A percentile compares a stretch with the other conserved stretches of the same genome.
Evolutionary conservation across 1,284 basidiomycete species (phyloP).

Genomic region (Athelia sp.): DNA sequence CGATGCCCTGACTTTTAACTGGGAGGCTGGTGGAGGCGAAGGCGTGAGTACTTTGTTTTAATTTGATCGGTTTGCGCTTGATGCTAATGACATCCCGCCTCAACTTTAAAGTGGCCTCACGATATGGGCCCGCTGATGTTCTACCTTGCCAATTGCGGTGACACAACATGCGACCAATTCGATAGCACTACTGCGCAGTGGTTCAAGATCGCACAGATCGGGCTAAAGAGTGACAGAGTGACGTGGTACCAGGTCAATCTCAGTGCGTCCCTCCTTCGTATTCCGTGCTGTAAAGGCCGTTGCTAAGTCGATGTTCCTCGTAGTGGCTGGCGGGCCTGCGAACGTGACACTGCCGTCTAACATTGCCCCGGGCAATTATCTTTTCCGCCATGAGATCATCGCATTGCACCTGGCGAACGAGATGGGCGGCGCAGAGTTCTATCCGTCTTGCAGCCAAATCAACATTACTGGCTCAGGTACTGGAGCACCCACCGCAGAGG

Average conservation of each 20-base stretch:
- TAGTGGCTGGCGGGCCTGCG: slow-evolving; percentile 32
- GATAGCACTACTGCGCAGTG: slow-evolving; percentile 53
- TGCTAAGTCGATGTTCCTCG: neutral
- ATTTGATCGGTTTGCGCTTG: neutral
- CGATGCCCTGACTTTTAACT: slow-evolving; percentile 51
- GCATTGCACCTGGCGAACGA: slow-evolving; percentile 54
- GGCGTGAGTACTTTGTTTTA: slow-evolving; percentile 3
- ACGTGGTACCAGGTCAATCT: slow-evolving; percentile 1
- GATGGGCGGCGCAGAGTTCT: slow-evolving; percentile 63
- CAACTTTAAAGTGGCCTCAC: slow-evolving; percentile 65
- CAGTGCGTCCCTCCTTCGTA: neutral
- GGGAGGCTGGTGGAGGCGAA: slow-evolving; percentile 39
- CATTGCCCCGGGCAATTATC: slow-evolving; percentile 58
- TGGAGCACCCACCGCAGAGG: slow-evolving; percentile 33
- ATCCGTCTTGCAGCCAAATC: slow-evolving; percentile 65
- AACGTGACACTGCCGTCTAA: slow-evolving; percentile 48
- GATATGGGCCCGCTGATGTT: slow-evolving; percentile 67
- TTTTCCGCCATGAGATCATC: slow-evolving; percentile 71
- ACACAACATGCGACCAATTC: slow-evolving; percentile 53
- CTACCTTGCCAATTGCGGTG: slow-evolving; percentile 64
- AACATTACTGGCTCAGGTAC: slow-evolving; percentile 46
- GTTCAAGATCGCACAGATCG: slow-evolving; percentile 57
- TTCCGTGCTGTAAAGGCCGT: neutral
- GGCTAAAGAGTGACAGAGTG: slow-evolving; percentile 7
- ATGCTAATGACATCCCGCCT: neutral